Conservation (phyloP, 148 eudicot species). For the Chenopodium album region DNA sequence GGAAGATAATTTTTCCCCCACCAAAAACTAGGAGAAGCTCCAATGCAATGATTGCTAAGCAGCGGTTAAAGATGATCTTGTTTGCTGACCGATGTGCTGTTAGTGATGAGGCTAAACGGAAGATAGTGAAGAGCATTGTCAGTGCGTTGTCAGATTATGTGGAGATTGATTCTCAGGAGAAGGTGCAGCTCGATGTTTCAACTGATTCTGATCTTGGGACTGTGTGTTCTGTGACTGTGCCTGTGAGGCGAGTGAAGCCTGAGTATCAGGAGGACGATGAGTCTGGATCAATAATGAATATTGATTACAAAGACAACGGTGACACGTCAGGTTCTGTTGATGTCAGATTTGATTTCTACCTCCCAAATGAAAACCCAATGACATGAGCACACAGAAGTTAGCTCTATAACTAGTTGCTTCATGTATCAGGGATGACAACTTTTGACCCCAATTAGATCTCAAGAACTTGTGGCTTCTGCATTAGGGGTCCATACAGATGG, state of each 20-base stretch:
- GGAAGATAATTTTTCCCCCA: slow-evolving; percentile 90
- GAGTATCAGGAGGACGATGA: slow-evolving; percentile 80
- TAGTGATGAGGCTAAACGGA: slow-evolving; percentile 88
- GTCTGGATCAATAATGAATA: slow-evolving; percentile 59
- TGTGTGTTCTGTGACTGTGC: slow-evolving; percentile 89
- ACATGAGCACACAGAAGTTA: slow-evolving; percentile 8
- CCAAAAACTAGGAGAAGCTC: slow-evolving; percentile 49
- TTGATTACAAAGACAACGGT: slow-evolving; percentile 86
- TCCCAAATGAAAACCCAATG: slow-evolving; percentile 56
- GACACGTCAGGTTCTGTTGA: slow-evolving; percentile 83
- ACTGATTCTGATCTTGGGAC: slow-evolving; percentile 82
- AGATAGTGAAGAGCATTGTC: slow-evolving; percentile 82
- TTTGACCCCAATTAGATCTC: slow-evolving; percentile 10
- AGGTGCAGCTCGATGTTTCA: slow-evolving; percentile 79
- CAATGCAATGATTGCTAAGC: slow-evolving; percentile 88
- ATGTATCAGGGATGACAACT: neutral
- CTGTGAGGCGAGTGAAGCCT: slow-evolving; percentile 86
- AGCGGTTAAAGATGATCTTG: slow-evolving; percentile 89
- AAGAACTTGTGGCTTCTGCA: neutral
- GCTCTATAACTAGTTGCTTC: slow-evolving; percentile 16
- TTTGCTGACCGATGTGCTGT: slow-evolving; percentile 97
- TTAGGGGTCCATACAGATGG: neutral
- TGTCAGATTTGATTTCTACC: slow-evolving; percentile 86
- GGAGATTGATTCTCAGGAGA: slow-evolving; percentile 90
- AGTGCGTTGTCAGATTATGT: slow-evolving; percentile 79